These are phyloP conservation scores for Suillus alpinus DNA, from an alignment of 768 basidiomycete species.

Conservation along the genomic window DNA sequence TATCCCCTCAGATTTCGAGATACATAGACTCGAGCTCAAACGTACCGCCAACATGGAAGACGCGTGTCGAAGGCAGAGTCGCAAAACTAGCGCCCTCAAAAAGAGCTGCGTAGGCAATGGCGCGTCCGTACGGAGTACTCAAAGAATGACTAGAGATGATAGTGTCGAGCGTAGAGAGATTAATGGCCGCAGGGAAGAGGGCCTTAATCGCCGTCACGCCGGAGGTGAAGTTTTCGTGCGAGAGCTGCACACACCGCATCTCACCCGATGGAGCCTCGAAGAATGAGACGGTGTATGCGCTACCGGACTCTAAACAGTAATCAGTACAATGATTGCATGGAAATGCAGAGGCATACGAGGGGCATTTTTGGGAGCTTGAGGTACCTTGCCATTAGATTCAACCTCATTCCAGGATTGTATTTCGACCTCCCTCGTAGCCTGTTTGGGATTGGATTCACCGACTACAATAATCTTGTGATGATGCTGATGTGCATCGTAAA, in stretches of 20 bases:
- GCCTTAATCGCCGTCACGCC: conserved; percentile 80
- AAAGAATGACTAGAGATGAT: conserved; percentile 74
- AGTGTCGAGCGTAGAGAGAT: conserved; percentile 70
- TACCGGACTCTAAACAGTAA: conserved; percentile 33
- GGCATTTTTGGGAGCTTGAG: conserved; percentile 38
- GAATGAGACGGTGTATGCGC: conserved; percentile 70
- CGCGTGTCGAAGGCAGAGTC: conserved; percentile 54
- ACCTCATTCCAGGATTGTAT: conserved; percentile 66
- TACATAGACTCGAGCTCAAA: conserved; percentile 6
- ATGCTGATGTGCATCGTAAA: conserved; percentile 58
- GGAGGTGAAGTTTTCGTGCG: conserved; percentile 84
- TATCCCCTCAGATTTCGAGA: not conserved
- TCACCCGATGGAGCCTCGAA: conserved; percentile 50
- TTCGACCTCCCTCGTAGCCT: too few relatives aligned
- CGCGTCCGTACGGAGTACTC: conserved; percentile 74
- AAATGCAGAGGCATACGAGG: conserved; percentile 46
- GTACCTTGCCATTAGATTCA: conserved; percentile 59
- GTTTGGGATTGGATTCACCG: too few relatives aligned
- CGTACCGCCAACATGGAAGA: conserved; percentile 43
- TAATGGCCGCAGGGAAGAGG: conserved; percentile 69
- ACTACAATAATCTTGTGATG: conserved; percentile 68
- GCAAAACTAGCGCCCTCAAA: conserved; percentile 74
- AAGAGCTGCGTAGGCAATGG: conserved; percentile 75
- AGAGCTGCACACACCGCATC: conserved; percentile 62
- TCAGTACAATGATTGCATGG: not conserved